Percentiles rank a stretch among this genome's conserved stretches.
phyloP scores from a whole-genome alignment of 2,329 filamentous ascomycete genomes.

The Ascochyta pisi region DNA sequence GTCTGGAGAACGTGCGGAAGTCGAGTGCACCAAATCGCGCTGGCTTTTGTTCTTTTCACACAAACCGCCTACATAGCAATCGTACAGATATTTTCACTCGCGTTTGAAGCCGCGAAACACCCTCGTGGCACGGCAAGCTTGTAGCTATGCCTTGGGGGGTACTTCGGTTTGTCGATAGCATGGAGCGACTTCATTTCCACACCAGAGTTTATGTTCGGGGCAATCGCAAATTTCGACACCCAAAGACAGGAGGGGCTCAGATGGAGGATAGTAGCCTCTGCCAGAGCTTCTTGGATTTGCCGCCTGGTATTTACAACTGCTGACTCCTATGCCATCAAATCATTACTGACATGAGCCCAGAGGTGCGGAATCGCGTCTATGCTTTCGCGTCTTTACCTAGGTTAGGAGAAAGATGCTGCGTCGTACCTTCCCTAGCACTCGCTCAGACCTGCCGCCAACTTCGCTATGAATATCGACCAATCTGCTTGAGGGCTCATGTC shows the following conservation, averaged over 20 bases:
- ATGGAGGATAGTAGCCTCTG: background rate
- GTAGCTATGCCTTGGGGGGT: background rate
- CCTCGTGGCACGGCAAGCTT: background rate
- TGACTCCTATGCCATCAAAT: fast-evolving
- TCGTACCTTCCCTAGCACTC: conserved; percentile 1
- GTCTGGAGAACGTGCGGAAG: background rate
- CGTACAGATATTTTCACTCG: background rate
- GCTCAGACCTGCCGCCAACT: conserved; percentile 1
- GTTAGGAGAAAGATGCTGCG: background rate
- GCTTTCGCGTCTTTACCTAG: background rate
- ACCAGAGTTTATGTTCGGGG: background rate
- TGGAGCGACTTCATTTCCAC: background rate
- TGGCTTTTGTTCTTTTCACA: background rate
- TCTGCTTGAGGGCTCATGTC: conserved; percentile 2
- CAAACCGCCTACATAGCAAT: background rate
- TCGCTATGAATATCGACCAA: conserved; percentile 3
- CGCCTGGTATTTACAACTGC: background rate
- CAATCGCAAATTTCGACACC: background rate
- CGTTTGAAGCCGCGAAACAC: background rate
- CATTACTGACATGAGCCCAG: background rate
- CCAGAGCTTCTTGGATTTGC: background rate
- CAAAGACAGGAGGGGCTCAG: background rate
- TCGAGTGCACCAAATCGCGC: background rate
- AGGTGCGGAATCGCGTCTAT: conserved; percentile 10
- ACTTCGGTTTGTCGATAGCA: background rate